Percentiles rank a stretch among this genome's conserved stretches.
phyloP scores from a whole-genome alignment of 1,284 basidiomycete species.

The Ustilago vetiveriae region DNA sequence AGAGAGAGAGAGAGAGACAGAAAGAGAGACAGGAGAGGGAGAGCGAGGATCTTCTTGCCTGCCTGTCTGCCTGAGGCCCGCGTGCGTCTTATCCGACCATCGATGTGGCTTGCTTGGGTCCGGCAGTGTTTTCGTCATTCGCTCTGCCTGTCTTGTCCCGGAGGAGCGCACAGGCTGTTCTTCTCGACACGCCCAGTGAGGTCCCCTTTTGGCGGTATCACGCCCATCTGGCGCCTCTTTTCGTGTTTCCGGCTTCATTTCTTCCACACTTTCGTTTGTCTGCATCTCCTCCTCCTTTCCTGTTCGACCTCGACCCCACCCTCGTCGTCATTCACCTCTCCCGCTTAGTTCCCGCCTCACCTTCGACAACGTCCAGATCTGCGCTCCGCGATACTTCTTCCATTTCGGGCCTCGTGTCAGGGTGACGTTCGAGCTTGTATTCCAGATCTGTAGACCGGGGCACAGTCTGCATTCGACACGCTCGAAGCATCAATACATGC shows the following conservation, averaged over 20 bases:
- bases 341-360: neutral
- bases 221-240: conserved; percentile 2
- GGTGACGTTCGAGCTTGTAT: too few relatives aligned
- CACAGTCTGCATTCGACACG: too few relatives aligned
- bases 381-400: too few relatives aligned
- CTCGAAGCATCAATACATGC: neutral
- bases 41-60: neutral
- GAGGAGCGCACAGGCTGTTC: too few relatives aligned
- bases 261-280: neutral
- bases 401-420: too few relatives aligned
- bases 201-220: neutral
- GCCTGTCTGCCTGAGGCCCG: neutral
- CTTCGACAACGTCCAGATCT: too few relatives aligned
- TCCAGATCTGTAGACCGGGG: too few relatives aligned
- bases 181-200: too few relatives aligned
- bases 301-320: neutral
- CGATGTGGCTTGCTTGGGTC: neutral
- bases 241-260: too few relatives aligned
- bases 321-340: neutral
- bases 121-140: conserved; percentile 2
- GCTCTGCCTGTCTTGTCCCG: conserved; percentile 4
- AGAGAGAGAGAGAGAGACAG: too few relatives aligned
- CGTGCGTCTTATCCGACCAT: conserved; percentile 11
- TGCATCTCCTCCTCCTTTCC: neutral
- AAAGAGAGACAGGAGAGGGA: too few relatives aligned